Conservation (phyloP, 495 filamentous ascomycete genomes). For the Aspergillus steynii region DNA sequence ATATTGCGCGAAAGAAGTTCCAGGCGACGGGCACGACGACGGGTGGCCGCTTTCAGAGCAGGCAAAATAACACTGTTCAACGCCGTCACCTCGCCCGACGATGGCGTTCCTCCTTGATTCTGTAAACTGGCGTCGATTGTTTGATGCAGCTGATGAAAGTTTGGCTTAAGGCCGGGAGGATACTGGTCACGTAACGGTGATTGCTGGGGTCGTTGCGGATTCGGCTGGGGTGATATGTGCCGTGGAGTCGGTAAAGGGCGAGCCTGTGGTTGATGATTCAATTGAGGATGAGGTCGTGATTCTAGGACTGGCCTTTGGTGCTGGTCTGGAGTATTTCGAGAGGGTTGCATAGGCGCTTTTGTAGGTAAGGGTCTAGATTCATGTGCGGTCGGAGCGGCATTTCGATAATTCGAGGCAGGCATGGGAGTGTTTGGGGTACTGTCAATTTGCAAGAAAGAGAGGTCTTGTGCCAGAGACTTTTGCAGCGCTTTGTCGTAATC, state of each 20-base stretch:
- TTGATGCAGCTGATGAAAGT: constrained; percentile 3
- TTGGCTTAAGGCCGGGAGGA: constrained; percentile 6
- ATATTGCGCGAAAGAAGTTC: constrained; percentile 20
- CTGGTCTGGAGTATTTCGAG: constrained; percentile 28
- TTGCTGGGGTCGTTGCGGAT: constrained; percentile 11
- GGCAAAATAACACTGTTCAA: constrained; percentile 85
- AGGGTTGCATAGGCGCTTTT: background rate
- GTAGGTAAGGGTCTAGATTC: constrained; percentile 28
- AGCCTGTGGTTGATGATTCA: constrained; percentile 30
- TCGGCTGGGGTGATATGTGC: constrained; percentile 18
- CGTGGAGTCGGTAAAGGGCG: constrained; percentile 30
- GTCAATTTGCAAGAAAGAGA: constrained; percentile 49
- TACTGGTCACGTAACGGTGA: background rate
- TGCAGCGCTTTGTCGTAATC: constrained; percentile 62
- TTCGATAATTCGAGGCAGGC: constrained; percentile 16
- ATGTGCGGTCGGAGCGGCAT: constrained; percentile 35
- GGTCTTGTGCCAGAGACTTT: constrained; percentile 59
- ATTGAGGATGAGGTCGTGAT: constrained; percentile 28
- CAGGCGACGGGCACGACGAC: constrained; percentile 58
- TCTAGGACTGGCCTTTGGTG: constrained; percentile 7
- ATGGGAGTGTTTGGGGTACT: constrained; percentile 18
- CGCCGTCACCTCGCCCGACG: constrained; percentile 51
- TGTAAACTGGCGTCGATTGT: constrained; percentile 10
- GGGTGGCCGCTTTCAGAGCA: constrained; percentile 83
- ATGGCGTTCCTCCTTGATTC: constrained; percentile 17